These are phyloP conservation scores for Xylariaceae sp. DNA, from an alignment of 2,329 filamentous ascomycete species.

Conservation along the genomic window DNA sequence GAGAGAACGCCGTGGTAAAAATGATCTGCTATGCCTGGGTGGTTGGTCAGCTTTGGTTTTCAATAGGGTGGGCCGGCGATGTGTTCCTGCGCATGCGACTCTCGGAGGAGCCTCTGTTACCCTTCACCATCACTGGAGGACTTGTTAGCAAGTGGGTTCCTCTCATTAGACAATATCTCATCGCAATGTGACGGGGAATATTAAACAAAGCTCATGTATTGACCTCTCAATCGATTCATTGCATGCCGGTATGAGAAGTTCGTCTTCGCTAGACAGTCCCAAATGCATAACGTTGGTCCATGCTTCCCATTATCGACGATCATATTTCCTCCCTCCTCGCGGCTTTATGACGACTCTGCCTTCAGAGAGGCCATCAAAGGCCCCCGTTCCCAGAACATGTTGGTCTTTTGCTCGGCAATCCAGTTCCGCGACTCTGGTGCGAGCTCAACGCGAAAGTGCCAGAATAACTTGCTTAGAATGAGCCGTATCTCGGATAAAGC, in stretches of 20 bases:
- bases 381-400: background rate
- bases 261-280: too few species aligned
- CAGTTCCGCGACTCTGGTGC: background rate
- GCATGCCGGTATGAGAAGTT: background rate
- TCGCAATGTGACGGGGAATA: background rate
- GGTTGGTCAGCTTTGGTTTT: background rate
- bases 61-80: background rate
- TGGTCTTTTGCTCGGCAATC: background rate
- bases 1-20: background rate
- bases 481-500: background rate
- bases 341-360: background rate
- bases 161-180: background rate
- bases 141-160: background rate
- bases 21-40: background rate
- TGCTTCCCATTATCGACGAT: too few species aligned
- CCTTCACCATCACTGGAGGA: background rate
- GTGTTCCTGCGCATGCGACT: background rate
- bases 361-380: background rate
- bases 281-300: too few species aligned
- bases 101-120: background rate
- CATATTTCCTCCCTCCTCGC: too few species aligned
- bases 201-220: background rate
- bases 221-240: background rate
- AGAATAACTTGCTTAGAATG: conserved; percentile 1
- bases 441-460: conserved; percentile 3